Conservation (phyloP, 2,329 filamentous ascomycete genomes). For the Neofusicoccum kwambonambiense region DNA sequence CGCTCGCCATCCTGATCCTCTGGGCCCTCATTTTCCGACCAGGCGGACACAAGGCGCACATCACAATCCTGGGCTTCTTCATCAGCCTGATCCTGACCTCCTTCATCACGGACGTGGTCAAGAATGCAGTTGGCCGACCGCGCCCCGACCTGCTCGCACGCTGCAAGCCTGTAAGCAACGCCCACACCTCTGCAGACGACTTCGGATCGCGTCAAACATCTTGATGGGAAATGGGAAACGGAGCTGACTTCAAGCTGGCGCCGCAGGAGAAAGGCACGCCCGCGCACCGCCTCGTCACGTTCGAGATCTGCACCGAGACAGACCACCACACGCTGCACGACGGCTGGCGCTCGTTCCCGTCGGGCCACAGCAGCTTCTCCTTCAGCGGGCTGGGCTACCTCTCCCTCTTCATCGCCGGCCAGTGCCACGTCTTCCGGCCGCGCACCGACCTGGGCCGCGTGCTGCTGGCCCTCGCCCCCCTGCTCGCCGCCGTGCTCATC, state of each 20-base stretch:
- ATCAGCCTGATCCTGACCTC: constrained; percentile 72
- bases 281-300: constrained; percentile 55
- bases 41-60: constrained; percentile 75
- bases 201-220: no score
- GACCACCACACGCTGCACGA: constrained; percentile 71
- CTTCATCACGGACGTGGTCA: constrained; percentile 82
- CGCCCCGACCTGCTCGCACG: constrained; percentile 86
- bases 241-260: constrained; percentile 1
- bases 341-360: constrained; percentile 81
- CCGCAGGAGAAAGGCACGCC: constrained; percentile 50
- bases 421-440: constrained; percentile 60
- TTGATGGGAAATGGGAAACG: background rate
- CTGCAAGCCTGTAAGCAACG: constrained; percentile 64
- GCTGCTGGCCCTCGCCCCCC: constrained; percentile 54
- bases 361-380: constrained; percentile 75
- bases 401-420: constrained; percentile 66
- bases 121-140: constrained; percentile 81
- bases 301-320: constrained; percentile 71
- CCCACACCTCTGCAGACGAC: background rate
- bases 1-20: constrained; percentile 63
- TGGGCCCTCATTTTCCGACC: constrained; percentile 65
- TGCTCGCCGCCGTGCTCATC: constrained; percentile 59
- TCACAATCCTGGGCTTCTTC: constrained; percentile 76
- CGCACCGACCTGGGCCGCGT: constrained; percentile 57
- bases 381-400: constrained; percentile 78